Evolutionary conservation across 2,329 filamentous ascomycete genomes (phyloP).

Genomic region (Cadophora malorum): DNA sequence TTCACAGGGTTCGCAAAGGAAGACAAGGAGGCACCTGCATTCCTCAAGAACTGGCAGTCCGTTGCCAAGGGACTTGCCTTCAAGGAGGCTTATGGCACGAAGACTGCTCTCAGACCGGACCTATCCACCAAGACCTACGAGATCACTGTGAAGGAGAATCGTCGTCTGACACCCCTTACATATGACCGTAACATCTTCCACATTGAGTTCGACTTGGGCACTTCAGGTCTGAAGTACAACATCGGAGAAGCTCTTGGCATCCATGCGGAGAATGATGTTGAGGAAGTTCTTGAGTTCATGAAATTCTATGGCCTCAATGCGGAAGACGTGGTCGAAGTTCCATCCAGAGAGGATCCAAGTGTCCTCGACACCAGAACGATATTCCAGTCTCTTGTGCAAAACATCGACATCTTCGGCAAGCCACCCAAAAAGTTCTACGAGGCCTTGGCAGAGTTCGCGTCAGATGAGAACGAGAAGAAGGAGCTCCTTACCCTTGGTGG

Average conservation of each 20-base stretch:
- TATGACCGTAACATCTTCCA: slow-evolving; percentile 99
- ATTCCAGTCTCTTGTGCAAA: slow-evolving; percentile 89
- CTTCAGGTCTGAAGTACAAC: slow-evolving; percentile 91
- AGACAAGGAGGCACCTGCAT: slow-evolving; percentile 69
- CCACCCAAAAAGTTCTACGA: slow-evolving; percentile 99
- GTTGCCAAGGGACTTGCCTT: slow-evolving; percentile 89
- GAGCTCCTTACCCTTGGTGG: slow-evolving; percentile 78
- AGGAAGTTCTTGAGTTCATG: slow-evolving; percentile 84
- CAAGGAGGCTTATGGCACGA: slow-evolving; percentile 89
- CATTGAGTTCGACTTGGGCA: slow-evolving; percentile 95
- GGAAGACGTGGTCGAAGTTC: slow-evolving; percentile 87
- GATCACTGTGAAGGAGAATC: slow-evolving; percentile 93
- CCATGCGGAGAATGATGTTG: slow-evolving; percentile 89
- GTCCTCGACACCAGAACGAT: slow-evolving; percentile 88
- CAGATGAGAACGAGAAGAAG: slow-evolving; percentile 81
- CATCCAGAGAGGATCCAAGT: slow-evolving; percentile 77
- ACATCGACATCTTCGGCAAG: slow-evolving; percentile 95
- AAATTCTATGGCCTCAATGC: slow-evolving; percentile 84
- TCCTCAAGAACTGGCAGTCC: slow-evolving; percentile 79
- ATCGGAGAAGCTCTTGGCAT: slow-evolving; percentile 97
- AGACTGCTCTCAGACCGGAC: slow-evolving; percentile 79
- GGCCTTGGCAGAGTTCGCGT: slow-evolving; percentile 82
- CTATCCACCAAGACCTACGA: slow-evolving; percentile 84
- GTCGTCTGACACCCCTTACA: slow-evolving; percentile 82
- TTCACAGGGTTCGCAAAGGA: slow-evolving; percentile 82